Evolutionary conservation across 2,329 filamentous ascomycete genomes (phyloP), one percentile per base, ranked within the genome.

Genomic region (Chaetothyriales sp.): DNA sequence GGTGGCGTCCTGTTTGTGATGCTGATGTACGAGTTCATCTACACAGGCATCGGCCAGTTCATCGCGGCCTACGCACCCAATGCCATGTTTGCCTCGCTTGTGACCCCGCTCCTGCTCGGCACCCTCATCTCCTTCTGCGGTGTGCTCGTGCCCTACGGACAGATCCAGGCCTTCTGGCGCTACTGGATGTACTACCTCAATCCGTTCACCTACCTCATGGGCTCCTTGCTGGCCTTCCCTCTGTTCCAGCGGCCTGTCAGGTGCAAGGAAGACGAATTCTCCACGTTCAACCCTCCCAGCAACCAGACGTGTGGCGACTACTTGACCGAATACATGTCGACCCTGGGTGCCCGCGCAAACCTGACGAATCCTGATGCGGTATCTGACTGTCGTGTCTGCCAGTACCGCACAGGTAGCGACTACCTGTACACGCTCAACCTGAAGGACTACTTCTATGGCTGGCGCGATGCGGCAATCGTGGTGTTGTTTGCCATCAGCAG

Each of bases 41-140:
- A 81, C 65, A 77, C 75, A 18, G 80, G 73, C 56, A 88, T 82
- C 78, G 86, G 83, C 13, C 85, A 87, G 64, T 88, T 83, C 79
- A 84, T 89, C 57, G 83, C 81, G 51, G 85, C 86, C 0, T 87
- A 86, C 63, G 82, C 85, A 0, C 84, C 68, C 40, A 73, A 72
- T 55, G 68, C 85, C 0, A 80, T 74, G 50, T 86, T 87, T 64
- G 85, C 83, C 0, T 80, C 78, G 2, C 67, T 85, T 0, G 70
- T 86, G 1, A 81, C 85, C 1, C 83, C 83, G 0, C 64, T 84
- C 2, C 82, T 85, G 66, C 83, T 86, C 67, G 75, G 81, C 19
- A 84, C 78, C 25, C 69, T 87, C 2, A 73, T 86, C 6, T 77
- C 76, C 1, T 89, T 89, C 70, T 87, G 83, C 59, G 85, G 85